Evolutionary conservation across 768 basidiomycete species (phyloP), one percentile per base, ranked within the genome.

Genomic region (Xerocomellus amylosporus): DNA sequence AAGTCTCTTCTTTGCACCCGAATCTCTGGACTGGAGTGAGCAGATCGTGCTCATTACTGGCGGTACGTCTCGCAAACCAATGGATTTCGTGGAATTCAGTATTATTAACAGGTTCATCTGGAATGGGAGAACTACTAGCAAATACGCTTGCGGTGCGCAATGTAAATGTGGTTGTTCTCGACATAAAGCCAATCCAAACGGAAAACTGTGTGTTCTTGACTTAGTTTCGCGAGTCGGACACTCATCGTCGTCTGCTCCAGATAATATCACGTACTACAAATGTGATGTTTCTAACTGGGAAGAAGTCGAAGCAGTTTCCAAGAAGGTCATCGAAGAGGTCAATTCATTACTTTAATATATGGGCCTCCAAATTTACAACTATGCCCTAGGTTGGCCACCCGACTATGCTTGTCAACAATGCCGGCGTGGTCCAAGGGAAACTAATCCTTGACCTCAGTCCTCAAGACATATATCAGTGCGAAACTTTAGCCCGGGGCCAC

Each of bases 21-120:
- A 74, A 14, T 79, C 73, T 36, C 70, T 93, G 28, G 84, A 93
- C 60, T 98, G 95, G 96, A 81, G 80, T 42, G 85, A 93, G 43
- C 91, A 98, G 71, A 83, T 96, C 51, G 86, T 98, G 5, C 76
- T 98, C 37, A 78, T 98, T 53, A 98, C 96, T 8, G 96, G 96
- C 49, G 95, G 93, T 90, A 55, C 44, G 81, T 49, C n/a, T 49
- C 12, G 22, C 2, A 22, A 33, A 50, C 4, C 12, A 15, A 34
- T 9, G n/a, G 20, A 20, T 47, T 15, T 48, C 19, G 9, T 10
- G 28, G 12, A 17, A 39, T 17, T 53, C 20, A 54, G 8, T 34
- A 12, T 28, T 5, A n/a, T 52, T 20, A 24, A 36, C 20, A 94
- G 93, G 94, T 22, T 78, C 93, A 7, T 93, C 90, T 30, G 96